These are phyloP conservation scores for Lithospermum erythrorhizon DNA, from an alignment of 257 asterid species.

Conservation along the genomic window DNA sequence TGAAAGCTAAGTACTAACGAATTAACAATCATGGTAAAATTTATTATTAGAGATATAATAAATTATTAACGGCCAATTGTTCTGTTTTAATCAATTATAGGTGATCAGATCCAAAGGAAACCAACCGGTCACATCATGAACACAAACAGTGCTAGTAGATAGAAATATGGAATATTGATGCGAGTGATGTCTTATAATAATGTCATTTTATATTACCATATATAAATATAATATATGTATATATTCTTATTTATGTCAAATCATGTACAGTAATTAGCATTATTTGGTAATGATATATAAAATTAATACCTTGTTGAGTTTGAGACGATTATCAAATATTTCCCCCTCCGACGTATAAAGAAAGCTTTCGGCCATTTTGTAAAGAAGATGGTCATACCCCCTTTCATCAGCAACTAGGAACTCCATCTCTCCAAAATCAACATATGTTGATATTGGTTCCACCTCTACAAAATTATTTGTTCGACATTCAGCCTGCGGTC, in stretches of 20 bases:
- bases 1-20: too few species aligned
- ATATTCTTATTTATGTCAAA: too few species aligned
- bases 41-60: too few species aligned
- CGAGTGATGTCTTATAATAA: neutral
- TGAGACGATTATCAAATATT: constrained; percentile 54
- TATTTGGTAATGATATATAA: too few species aligned
- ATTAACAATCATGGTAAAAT: too few species aligned
- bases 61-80: too few species aligned
- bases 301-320: constrained; percentile 71
- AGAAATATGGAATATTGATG: neutral
- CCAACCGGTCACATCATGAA: neutral
- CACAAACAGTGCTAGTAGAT: neutral
- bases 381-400: constrained; percentile 79
- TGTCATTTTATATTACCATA: too few species aligned
- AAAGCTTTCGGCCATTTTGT: constrained; percentile 55
- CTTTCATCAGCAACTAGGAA: constrained; percentile 82
- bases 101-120: neutral
- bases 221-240: too few species aligned
- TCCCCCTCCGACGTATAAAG: constrained; percentile 45
- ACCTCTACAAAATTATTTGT: constrained; percentile 46
- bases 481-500: too few species aligned
- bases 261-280: too few species aligned
- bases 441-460: constrained; percentile 83
- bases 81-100: too few species aligned
- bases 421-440: constrained; percentile 80